Base-by-base conservation (phyloP, 306 rosid species). In the Corylus avellana region DNA sequence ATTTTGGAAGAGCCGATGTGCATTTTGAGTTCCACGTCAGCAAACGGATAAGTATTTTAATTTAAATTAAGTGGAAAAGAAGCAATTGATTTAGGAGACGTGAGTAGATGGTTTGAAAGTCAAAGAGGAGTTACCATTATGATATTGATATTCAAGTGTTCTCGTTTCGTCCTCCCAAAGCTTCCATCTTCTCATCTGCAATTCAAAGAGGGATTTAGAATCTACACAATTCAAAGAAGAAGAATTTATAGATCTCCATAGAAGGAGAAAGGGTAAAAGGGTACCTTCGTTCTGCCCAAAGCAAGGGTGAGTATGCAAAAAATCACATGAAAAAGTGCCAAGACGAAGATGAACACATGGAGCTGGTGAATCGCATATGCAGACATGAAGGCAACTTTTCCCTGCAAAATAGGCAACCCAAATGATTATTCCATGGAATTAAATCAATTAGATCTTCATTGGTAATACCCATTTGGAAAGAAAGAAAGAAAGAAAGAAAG, bases 341-440 rank as follows among this genome's bases (percentile, higher is more conserved):
- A 72, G 53, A 83, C 85, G 78, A 95, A 92, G 74, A 95, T 95
- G 87, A 95, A 95, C 7, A 92, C 56, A 62, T 95, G 98, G 62
- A 95, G 97, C 87, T 95, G 90, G 79, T 95, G 98, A 83, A 92
- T 89, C 37, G 89, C 98, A 81, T 95, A 92, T n/a, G 94, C 90
- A 5, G 98, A 86, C 67, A 95, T 82, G 35, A 93, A 89, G 53
- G 97, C 91, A 11, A 93, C 94, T 87, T 88, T 14, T 14, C 56
- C 87, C 97, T 93, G 82, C 82, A 86, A 72, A 14, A 9, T 18
- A 2, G 29, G 37, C 25, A 84, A 75, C 72, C 47, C 2, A 32
- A 32, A 32, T 32, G 35, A 32, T 32, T 32, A 32, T 32, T 32
- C 35, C 35, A 32, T 32, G 35, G 2, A 1, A 32, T 32, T 32